Conservation (phyloP, 1,284 basidiomycete species). For the Heterobasidion occidentale region DNA sequence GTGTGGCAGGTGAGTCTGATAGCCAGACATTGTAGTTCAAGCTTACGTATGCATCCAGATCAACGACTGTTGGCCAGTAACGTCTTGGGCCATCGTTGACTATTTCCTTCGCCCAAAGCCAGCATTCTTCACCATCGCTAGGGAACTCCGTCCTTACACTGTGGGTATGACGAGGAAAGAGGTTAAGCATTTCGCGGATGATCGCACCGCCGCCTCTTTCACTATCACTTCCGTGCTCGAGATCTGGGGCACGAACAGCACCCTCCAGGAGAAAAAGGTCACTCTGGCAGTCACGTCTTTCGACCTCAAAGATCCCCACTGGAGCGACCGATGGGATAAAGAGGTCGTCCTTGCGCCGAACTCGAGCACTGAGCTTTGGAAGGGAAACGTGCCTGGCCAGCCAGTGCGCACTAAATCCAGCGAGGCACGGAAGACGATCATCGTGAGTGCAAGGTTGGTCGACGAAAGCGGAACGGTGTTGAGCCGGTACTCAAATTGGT, state of each 20-base stretch:
- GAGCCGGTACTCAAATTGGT: constrained; percentile 79
- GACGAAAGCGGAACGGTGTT: constrained; percentile 52
- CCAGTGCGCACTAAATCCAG: constrained; percentile 56
- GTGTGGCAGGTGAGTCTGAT: constrained; percentile 38
- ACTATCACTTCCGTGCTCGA: constrained; percentile 61
- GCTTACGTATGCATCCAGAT: constrained; percentile 21
- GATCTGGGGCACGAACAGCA: constrained; percentile 82
- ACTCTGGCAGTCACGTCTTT: constrained; percentile 64
- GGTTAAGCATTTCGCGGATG: constrained; percentile 46
- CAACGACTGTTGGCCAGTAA: constrained; percentile 71
- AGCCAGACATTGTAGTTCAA: background rate
- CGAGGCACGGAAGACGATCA: constrained; percentile 57
- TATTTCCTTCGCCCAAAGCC: constrained; percentile 60
- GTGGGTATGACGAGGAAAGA: constrained; percentile 81
- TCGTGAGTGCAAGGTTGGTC: constrained; percentile 71
- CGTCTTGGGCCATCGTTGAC: constrained; percentile 64
- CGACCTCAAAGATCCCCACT: constrained; percentile 51
- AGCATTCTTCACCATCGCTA: constrained; percentile 47
- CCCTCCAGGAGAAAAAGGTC: constrained; percentile 46
- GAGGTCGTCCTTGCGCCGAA: constrained; percentile 59
- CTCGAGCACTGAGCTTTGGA: constrained; percentile 77
- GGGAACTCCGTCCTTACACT: constrained; percentile 51
- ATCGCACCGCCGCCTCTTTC: constrained; percentile 55
- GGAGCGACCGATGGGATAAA: constrained; percentile 43
- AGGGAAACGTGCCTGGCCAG: constrained; percentile 63